Evolutionary conservation across 2,329 filamentous ascomycete species (phyloP), one percentile per base, ranked within the genome.

Genomic region (Talaromyces sp.): DNA sequence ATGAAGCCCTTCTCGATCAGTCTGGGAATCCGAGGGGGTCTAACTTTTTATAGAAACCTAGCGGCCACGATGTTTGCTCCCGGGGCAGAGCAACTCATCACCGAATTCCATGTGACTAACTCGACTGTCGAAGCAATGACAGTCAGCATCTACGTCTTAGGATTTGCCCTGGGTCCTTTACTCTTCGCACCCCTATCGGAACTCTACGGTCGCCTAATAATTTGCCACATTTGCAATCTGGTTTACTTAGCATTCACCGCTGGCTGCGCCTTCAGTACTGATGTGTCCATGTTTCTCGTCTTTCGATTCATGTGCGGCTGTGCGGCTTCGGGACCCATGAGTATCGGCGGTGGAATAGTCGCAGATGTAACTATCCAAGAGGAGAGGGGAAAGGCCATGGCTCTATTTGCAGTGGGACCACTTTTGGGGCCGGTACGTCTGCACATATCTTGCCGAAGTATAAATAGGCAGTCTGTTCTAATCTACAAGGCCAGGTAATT

Each of bases 21-120:
- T 3, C 25, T 7, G 25, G 7, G 7, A 28, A 3, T 28, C 25
- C 25, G 7, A 28, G 25, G 7, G 25, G 35, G 15, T n/a, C 13
- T 11, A n/a, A n/a, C n/a, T n/a, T 15, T 1, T 13, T 37, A 21
- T 2, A 43, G 40, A 21, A 43, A 43, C 0, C 68, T 81, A 5
- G 80, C 76, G 3, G 79, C 77, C 2, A 78, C 76, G 2, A 88
- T 88, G 73, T 87, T 89, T 64, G 86, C 86, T 0, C 87, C 87
- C 0, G 85, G 82, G 4, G 82, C 89, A 0, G 81, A 83, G 0
- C 71, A 83, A 2, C 75, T 90, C 0, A 82, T 88, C 78, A 53
- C 64, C 5, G 84, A 88, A 19, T 89, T 90, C 66, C 57, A 78
- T 25, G 80, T 77, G 3, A 73, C 70, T 33, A 83, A 77, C 60